A percentile compares a stretch with the other conserved stretches of the same genome.
Conservation (phyloP, 805 yeast species). For the Priceomyces haplophilus region DNA sequence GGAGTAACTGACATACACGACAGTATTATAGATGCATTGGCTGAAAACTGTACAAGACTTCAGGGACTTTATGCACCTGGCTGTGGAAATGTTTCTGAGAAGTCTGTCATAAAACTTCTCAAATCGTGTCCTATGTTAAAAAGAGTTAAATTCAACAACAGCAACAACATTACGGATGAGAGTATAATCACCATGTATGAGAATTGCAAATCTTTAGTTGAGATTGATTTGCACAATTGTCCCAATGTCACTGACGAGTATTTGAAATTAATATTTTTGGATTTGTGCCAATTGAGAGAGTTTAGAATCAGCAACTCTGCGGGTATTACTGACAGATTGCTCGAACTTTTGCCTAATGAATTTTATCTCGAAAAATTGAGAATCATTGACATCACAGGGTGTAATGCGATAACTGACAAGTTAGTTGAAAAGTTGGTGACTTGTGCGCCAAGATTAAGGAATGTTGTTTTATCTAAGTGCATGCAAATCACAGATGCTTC, state of each 20-base stretch:
- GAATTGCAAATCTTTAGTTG: conserved; percentile 80
- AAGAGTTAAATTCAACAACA: conserved; percentile 77
- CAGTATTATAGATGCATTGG: conserved; percentile 63
- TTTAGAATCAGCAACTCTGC: conserved; percentile 74
- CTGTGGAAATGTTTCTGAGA: conserved; percentile 67
- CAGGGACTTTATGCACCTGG: conserved; percentile 92
- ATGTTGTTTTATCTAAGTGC: conserved; percentile 88
- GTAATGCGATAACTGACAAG: conserved; percentile 75
- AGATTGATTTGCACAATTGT: conserved; percentile 84
- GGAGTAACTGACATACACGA: conserved; percentile 68
- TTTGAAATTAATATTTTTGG: conserved; percentile 53
- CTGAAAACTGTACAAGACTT: conserved; percentile 66
- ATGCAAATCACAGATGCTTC: conserved; percentile 80
- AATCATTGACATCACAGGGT: conserved; percentile 80
- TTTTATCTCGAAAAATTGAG: conserved; percentile 63
- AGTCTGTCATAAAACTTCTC: conserved; percentile 58
- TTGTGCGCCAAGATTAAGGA: conserved; percentile 81
- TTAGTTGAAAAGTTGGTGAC: conserved; percentile 68
- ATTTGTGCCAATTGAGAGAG: conserved; percentile 74
- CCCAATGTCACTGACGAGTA: conserved; percentile 67
- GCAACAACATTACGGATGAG: conserved; percentile 61
- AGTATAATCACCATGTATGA: conserved; percentile 57
- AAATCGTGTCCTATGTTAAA: conserved; percentile 69
- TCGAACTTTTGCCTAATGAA: conserved; percentile 50
- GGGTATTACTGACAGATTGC: conserved; percentile 65